Evolutionary conservation across 1,284 basidiomycete species (phyloP).

Genomic region (Violaceomyces palustris): DNA sequence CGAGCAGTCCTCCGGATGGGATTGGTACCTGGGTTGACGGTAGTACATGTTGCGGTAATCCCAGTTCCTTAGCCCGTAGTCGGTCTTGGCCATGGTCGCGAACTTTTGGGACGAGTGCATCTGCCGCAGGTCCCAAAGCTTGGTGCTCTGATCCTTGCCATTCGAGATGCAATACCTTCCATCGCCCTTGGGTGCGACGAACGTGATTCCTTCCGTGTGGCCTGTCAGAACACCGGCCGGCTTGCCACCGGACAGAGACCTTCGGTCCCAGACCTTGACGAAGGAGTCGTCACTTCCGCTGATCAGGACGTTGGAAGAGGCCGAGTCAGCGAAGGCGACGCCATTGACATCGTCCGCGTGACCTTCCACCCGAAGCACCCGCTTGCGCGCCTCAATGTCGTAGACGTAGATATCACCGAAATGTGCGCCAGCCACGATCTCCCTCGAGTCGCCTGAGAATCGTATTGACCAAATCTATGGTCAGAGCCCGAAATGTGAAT

Average conservation of each 20-base stretch:
- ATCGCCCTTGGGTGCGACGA: conserved; percentile 61
- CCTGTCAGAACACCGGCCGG: conserved; percentile 89
- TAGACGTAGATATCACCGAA: conserved; percentile 71
- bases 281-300: conserved; percentile 90
- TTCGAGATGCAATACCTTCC: conserved; percentile 95
- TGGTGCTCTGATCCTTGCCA: conserved; percentile 88
- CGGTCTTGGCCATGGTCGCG: conserved; percentile 57
- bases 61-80: conserved; percentile 65
- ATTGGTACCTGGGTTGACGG: conserved; percentile 58
- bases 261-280: conserved; percentile 91
- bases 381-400: conserved; percentile 73
- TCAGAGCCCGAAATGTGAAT: not conserved
- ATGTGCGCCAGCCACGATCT: conserved; percentile 64
- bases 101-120: conserved; percentile 75
- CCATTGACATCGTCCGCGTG: conserved; percentile 87
- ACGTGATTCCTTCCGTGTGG: conserved; percentile 68
- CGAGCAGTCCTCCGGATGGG: conserved; percentile 77
- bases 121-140: conserved; percentile 89
- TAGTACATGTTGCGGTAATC: conserved; percentile 68
- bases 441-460: conserved; percentile 91
- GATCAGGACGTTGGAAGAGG: conserved; percentile 85
- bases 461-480: conserved; percentile 78
- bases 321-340: conserved; percentile 88
- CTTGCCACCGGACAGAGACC: conserved; percentile 70
- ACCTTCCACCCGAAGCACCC: conserved; percentile 75